Percentiles rank a stretch among this genome's conserved stretches.
phyloP scores from a whole-genome alignment of 176 grass and related monocot species.

The Carex pumila region DNA sequence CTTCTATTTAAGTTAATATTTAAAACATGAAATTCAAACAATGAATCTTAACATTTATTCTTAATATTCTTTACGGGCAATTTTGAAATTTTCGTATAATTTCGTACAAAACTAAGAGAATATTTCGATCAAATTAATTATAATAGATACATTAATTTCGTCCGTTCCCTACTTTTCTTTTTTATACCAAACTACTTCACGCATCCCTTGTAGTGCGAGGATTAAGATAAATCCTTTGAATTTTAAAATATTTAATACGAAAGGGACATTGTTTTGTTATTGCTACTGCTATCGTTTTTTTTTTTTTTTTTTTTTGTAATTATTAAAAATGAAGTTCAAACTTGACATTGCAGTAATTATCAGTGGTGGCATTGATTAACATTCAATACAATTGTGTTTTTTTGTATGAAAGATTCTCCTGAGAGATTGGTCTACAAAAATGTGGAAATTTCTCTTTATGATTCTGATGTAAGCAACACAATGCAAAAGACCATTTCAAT shows the following conservation, averaged over 20 bases:
- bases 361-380: not conserved
- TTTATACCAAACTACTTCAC: not conserved
- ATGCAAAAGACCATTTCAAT: not conserved
- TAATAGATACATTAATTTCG: not conserved
- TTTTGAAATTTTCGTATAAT: not conserved
- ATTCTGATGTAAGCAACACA: not conserved
- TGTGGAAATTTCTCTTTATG: not conserved
- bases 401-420: not conserved
- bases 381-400: not conserved
- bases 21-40: not conserved
- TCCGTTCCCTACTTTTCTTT: not conserved
- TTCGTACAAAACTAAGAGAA: not conserved
- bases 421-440: not conserved
- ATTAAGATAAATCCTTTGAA: too few species aligned
- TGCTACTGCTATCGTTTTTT: not conserved
- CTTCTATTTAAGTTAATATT: not conserved
- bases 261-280: too few species aligned
- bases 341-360: not conserved
- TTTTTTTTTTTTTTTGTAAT: not conserved
- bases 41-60: not conserved
- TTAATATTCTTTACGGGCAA: not conserved
- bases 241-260: too few species aligned
- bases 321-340: not conserved
- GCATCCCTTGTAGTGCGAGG: not conserved
- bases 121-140: not conserved